Percentiles rank a stretch among this genome's conserved stretches.
Evolutionary conservation across 208 protist genomes (phyloP).

Genomic region (Leptomonas pyrrhocoris): DNA sequence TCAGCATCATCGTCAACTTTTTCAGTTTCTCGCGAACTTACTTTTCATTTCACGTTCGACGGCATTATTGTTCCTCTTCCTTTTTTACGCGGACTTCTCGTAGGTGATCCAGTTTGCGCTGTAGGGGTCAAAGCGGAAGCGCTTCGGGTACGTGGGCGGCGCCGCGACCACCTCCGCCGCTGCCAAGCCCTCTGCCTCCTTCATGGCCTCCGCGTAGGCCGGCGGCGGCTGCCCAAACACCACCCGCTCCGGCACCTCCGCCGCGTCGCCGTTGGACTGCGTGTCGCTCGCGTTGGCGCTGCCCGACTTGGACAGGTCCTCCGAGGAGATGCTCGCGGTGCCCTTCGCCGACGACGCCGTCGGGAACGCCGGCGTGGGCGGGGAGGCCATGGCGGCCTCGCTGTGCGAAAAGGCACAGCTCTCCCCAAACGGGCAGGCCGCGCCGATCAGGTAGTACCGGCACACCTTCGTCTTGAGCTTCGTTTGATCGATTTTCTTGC

Average conservation of each 20-base stretch:
- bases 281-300: slow-evolving; percentile 30
- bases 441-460: slow-evolving; percentile 76
- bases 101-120: slow-evolving; percentile 71
- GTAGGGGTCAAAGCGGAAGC: slow-evolving; percentile 90
- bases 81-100: slow-evolving; percentile 36
- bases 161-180: slow-evolving; percentile 26
- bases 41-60: background rate
- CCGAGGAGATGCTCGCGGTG: slow-evolving; percentile 22
- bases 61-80: background rate
- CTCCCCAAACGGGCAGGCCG: slow-evolving; percentile 79
- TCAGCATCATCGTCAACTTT: no score
- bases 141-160: slow-evolving; percentile 76
- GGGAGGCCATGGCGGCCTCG: slow-evolving; percentile 34
- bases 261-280: slow-evolving; percentile 32
- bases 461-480: slow-evolving; percentile 91
- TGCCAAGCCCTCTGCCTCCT: slow-evolving; percentile 36
- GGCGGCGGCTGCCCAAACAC: slow-evolving; percentile 60
- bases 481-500: slow-evolving; percentile 74
- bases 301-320: slow-evolving; percentile 36
- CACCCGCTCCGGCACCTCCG: slow-evolving; percentile 32
- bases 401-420: slow-evolving; percentile 90
- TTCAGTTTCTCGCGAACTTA: background rate
- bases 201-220: slow-evolving; percentile 64
- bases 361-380: slow-evolving; percentile 21
- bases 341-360: slow-evolving; percentile 18